Base-by-base conservation (phyloP, 2,329 filamentous ascomycete genomes). In the Fulvia fulva region DNA sequence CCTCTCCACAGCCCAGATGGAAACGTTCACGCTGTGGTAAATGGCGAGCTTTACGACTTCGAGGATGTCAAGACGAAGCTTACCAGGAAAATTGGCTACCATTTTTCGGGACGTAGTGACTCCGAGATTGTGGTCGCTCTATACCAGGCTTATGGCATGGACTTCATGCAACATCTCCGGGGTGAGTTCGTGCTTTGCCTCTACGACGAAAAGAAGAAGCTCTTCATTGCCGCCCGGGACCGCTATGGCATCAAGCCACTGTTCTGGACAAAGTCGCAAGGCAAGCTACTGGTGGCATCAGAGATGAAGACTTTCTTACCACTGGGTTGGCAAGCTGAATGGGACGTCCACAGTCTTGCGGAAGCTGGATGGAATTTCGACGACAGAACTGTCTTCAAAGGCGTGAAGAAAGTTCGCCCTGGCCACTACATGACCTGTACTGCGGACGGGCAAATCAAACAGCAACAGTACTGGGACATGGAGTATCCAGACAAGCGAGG, bases 1-100 rank as follows among this genome's bases (percentile, higher is more conserved):
- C 81, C 81, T 5, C 67, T 72, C 34, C 68, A 72, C 53, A 58
- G 56, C 14, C 43, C 60, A 7, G 53, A 62, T 19, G 52, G 52
- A 44, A 63, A 57, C 9, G 72, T 85, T 19, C 81, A 84, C 65
- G 81, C 81, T 1, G 77, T 85, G n/a, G 80, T 85, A 23, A 84
- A 83, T 58, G 82, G 83, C 26, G 82, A 85, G 67, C 74, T 85
- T n/a, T 85, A 85, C 66, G 80, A 81, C 63, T 74, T 78, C 57
- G 78, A 82, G 51, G 64, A 69, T 11, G 73, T 81, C 12, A 75
- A 80, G 23, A 63, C 63, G 6, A 64, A 74, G 11, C 68, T 78
- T 21, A 56, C 65, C n/a, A 16, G 54, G 16, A 57, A 67, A 1
- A 71, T 71, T 51, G 65, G 67, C 9, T 81, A 81, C 67, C 50